phyloP scores from a whole-genome alignment of 495 filamentous ascomycete species.

The Hypoxylon lienhwacheense region DNA sequence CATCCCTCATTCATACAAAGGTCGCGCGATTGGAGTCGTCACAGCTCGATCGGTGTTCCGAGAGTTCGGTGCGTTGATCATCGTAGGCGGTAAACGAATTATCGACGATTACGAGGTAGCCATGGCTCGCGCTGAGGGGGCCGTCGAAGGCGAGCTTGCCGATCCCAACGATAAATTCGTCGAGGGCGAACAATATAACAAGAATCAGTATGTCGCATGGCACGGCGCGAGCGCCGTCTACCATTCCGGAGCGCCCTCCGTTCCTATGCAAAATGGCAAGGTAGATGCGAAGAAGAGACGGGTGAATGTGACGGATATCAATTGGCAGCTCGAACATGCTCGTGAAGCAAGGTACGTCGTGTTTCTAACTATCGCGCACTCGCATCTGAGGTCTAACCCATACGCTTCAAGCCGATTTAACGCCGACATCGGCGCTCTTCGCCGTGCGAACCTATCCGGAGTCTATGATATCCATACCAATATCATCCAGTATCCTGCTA shows the following conservation, averaged over 20 bases:
- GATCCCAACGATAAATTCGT: constrained; percentile 80
- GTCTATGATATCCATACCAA: constrained; percentile 95
- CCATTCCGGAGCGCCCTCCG: constrained; percentile 75
- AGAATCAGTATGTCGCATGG: constrained; percentile 97
- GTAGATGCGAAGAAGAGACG: constrained; percentile 74
- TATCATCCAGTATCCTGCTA: constrained; percentile 78
- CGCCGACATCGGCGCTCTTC: constrained; percentile 60
- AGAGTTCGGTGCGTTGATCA: constrained; percentile 91
- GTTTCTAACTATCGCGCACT: background rate
- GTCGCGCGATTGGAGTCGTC: constrained; percentile 94
- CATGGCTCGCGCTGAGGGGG: constrained; percentile 74
- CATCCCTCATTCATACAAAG: constrained; percentile 97
- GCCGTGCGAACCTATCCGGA: constrained; percentile 69
- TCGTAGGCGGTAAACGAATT: constrained; percentile 85
- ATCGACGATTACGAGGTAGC: constrained; percentile 87
- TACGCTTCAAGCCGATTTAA: constrained; percentile 73
- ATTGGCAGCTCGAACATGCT: constrained; percentile 96
- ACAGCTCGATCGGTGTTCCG: constrained; percentile 95
- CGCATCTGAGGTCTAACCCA: constrained; percentile 12
- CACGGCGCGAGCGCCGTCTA: constrained; percentile 95
- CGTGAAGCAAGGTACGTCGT: constrained; percentile 76
- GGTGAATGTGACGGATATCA: constrained; percentile 88
- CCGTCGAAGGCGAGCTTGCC: constrained; percentile 85
- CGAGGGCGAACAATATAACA: constrained; percentile 79
- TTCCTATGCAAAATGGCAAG: constrained; percentile 76